Conservation (phyloP, 106 monocot genomes). For the Hemerocallis citrina region DNA sequence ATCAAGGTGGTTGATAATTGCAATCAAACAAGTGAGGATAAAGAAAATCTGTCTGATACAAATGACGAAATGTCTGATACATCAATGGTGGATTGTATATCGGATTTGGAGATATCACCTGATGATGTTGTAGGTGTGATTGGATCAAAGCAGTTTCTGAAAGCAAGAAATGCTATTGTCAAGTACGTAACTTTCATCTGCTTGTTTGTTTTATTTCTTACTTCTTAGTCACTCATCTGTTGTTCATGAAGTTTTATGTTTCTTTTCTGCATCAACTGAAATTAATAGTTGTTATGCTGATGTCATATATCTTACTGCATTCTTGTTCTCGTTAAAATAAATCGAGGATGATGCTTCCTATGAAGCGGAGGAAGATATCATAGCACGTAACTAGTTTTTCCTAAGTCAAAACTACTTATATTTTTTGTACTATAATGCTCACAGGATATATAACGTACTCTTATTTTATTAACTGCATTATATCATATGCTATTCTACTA, state of each 20-base stretch:
- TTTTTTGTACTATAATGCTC: too few relatives aligned
- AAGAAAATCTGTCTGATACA: conserved; percentile 2
- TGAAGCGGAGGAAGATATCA: too few relatives aligned
- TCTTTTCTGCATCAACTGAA: too few relatives aligned
- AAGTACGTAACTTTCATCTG: conserved; percentile 44
- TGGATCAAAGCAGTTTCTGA: conserved; percentile 91
- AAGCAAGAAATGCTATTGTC: conserved; percentile 80
- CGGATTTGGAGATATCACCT: conserved; percentile 52
- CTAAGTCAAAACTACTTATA: too few relatives aligned
- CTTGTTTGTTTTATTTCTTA: background rate
- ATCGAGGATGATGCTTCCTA: too few relatives aligned
- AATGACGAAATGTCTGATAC: conserved; percentile 37
- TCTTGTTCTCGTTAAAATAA: too few relatives aligned
- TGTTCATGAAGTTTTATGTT: background rate
- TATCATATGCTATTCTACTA: too few relatives aligned
- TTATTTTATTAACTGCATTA: too few relatives aligned
- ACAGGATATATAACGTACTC: too few relatives aligned
- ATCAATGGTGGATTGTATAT: conserved; percentile 49
- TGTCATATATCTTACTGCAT: too few relatives aligned
- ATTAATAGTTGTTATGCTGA: too few relatives aligned
- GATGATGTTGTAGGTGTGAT: conserved; percentile 82
- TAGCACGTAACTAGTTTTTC: too few relatives aligned
- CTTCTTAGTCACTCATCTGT: background rate
- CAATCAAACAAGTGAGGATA: conserved; percentile 8
- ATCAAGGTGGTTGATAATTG: conserved; percentile 6